phyloP scores from a whole-genome alignment of 495 filamentous ascomycete species.

The Penicillium cinerascens region DNA sequence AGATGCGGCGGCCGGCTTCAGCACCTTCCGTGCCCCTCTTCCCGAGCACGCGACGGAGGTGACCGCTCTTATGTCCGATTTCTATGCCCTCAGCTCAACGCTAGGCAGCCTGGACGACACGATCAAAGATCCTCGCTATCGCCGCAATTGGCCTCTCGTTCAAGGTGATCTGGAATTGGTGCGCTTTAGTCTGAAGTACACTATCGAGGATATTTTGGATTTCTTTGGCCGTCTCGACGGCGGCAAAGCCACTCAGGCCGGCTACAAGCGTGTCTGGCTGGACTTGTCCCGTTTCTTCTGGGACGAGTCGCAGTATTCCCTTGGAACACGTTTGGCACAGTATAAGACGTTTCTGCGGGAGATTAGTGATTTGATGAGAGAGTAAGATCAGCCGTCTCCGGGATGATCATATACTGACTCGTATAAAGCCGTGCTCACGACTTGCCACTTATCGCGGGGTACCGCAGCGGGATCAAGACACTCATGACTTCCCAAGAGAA shows the following conservation, averaged over 20 bases:
- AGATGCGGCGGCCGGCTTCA: constrained; percentile 52
- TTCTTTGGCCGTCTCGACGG: constrained; percentile 48
- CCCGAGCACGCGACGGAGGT: constrained; percentile 54
- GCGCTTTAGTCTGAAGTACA: constrained; percentile 48
- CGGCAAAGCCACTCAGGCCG: constrained; percentile 30
- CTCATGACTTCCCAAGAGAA: constrained; percentile 39
- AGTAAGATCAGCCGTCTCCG: constrained; percentile 28
- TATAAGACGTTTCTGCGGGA: constrained; percentile 52
- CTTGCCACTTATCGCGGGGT: constrained; percentile 25
- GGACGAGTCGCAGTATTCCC: constrained; percentile 45
- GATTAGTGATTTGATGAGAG: constrained; percentile 43
- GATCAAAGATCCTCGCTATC: constrained; percentile 29
- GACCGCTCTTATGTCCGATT: constrained; percentile 50
- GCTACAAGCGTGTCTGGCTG: constrained; percentile 51
- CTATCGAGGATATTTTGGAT: constrained; percentile 49
- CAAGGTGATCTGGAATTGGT: constrained; percentile 44
- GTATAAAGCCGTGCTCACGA: constrained; percentile 11
- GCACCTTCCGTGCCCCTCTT: constrained; percentile 47
- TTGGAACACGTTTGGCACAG: constrained; percentile 50
- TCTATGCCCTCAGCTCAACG: constrained; percentile 51
- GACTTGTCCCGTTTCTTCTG: constrained; percentile 48
- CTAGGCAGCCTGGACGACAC: constrained; percentile 45
- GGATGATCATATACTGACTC: neutral
- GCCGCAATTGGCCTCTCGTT: constrained; percentile 33
- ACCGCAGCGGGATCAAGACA: constrained; percentile 33